Evolutionary conservation across 2,329 filamentous ascomycete genomes (phyloP).

Genomic region (Microsporum audouinii): DNA sequence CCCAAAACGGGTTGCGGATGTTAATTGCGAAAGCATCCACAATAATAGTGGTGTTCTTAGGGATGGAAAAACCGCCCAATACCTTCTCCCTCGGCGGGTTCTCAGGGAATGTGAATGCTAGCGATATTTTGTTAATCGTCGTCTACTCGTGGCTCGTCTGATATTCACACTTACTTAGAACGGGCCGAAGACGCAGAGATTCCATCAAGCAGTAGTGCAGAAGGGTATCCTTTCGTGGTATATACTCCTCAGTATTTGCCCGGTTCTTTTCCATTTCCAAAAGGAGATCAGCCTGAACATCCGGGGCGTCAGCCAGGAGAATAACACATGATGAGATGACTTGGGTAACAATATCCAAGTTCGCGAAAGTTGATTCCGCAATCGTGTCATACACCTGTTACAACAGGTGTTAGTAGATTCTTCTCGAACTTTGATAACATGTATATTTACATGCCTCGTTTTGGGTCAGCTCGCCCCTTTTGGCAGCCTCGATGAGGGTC

Average conservation of each 20-base stretch:
- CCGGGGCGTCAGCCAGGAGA: slow-evolving; percentile 29
- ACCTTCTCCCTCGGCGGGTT: not conserved
- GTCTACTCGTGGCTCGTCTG: not conserved
- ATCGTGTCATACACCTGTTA: slow-evolving; percentile 31
- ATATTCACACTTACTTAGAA: not conserved
- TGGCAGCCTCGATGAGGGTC: not conserved
- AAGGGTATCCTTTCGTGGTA: slow-evolving; percentile 6
- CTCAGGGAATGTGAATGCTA: not conserved
- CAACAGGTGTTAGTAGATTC: not conserved
- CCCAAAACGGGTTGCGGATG: slow-evolving; percentile 31
- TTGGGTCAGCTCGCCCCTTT: not conserved
- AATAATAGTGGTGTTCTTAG: slow-evolving; percentile 31
- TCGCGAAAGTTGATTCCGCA: slow-evolving; percentile 39
- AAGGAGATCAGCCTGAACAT: not conserved
- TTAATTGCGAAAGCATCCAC: slow-evolving; percentile 37
- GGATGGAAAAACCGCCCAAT: slow-evolving; percentile 28
- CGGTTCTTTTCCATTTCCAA: not conserved
- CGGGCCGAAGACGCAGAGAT: slow-evolving; percentile 24
- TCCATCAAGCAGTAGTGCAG: slow-evolving; percentile 32
- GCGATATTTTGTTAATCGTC: not conserved
- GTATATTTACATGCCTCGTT: not conserved
- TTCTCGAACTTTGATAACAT: not conserved
- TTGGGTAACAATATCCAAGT: slow-evolving; percentile 38
- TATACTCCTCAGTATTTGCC: not conserved
- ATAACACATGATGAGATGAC: slow-evolving; percentile 35